phyloP scores from a whole-genome alignment of 1,284 basidiomycete species.

The Austropuccinia psidii region DNA sequence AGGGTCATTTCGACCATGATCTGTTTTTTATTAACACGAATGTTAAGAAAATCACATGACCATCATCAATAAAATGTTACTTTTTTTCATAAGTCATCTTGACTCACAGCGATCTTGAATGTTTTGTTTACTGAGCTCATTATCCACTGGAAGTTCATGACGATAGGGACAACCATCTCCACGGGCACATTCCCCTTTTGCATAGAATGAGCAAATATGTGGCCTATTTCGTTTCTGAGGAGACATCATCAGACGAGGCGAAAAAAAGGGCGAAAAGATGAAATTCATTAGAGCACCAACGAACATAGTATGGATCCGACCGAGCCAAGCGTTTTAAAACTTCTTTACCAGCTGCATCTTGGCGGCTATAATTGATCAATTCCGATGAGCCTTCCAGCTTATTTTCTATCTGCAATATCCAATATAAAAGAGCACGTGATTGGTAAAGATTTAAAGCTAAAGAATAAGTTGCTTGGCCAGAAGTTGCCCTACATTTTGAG shows the following conservation, averaged over 20 bases:
- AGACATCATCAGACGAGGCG: not conserved
- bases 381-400: constrained; percentile 40
- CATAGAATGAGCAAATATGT: constrained; percentile 89
- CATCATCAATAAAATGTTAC: not conserved
- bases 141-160: constrained; percentile 80
- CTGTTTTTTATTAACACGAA: constrained; percentile 36
- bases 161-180: constrained; percentile 87
- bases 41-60: not conserved
- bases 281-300: not conserved
- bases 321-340: constrained; percentile 89
- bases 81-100: not conserved
- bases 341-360: constrained; percentile 65
- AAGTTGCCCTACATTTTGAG: constrained; percentile 65
- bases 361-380: constrained; percentile 43
- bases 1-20: constrained; percentile 80
- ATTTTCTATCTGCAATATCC: constrained; percentile 18
- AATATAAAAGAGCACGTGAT: not conserved
- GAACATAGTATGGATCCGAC: constrained; percentile 80
- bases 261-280: not conserved
- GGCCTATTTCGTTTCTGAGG: constrained; percentile 74
- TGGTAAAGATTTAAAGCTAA: not conserved
- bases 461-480: not conserved
- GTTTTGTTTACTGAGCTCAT: constrained; percentile 78
- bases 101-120: constrained; percentile 67
- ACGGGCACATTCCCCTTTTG: constrained; percentile 86